Percentiles rank a stretch among this genome's conserved stretches.
These are phyloP conservation scores for Neurospora sp. DNA, from an alignment of 495 filamentous ascomycete species.

Conservation along the genomic window DNA sequence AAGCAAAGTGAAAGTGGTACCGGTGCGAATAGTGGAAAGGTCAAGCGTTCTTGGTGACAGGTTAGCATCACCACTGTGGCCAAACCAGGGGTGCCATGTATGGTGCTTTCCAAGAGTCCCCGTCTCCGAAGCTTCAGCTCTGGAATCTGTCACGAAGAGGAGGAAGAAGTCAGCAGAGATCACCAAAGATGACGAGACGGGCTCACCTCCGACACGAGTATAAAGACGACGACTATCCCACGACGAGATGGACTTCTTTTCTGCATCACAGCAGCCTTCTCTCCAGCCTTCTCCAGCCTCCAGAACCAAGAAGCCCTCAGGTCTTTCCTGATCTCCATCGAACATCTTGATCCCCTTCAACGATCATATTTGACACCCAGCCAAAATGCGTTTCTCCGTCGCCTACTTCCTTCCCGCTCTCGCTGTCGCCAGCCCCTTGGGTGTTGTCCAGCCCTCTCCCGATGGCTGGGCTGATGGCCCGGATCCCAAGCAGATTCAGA, in stretches of 20 bases:
- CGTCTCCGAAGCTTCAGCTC: not conserved
- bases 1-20: not conserved
- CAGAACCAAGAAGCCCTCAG: not conserved
- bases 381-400: slow-evolving; percentile 34
- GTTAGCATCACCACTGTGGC: not conserved
- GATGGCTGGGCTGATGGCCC: slow-evolving; percentile 27
- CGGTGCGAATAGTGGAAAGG: not conserved
- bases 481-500: slow-evolving; percentile 34
- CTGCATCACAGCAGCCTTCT: slow-evolving; percentile 12
- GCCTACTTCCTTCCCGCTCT: slow-evolving; percentile 38
- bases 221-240: slow-evolving; percentile 22
- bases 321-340: slow-evolving; percentile 3
- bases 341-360: slow-evolving; percentile 1
- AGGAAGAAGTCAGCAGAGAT: not conserved
- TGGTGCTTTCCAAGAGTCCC: not conserved
- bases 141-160: not conserved
- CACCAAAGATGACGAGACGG: not conserved
- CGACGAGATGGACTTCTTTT: slow-evolving; percentile 21
- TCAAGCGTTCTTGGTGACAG: not conserved
- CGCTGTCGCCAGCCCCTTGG: slow-evolving; percentile 34
- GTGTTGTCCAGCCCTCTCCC: slow-evolving; percentile 11
- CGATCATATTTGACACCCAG: slow-evolving; percentile 1
- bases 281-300: slow-evolving; percentile 14
- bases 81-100: not conserved
- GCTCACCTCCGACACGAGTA: slow-evolving; percentile 10